phyloP scores from a whole-genome alignment of 1,284 basidiomycete species.

The Golubevia sp. region DNA sequence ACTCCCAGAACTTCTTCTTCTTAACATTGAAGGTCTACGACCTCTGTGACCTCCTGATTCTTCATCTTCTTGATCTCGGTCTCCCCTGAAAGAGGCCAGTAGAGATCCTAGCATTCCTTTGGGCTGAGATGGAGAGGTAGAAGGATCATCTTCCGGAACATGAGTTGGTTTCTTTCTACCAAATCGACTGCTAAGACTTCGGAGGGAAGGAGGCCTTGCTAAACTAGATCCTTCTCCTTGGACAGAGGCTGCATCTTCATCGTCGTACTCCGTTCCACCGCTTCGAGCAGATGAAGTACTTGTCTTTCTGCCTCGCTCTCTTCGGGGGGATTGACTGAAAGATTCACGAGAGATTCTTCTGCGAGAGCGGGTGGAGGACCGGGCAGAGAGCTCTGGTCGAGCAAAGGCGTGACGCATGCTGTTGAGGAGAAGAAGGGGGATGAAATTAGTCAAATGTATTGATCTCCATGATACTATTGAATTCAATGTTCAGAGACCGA shows the following conservation, averaged over 20 bases:
- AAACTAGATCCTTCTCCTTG: slow-evolving; percentile 22
- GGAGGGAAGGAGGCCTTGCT: slow-evolving; percentile 20
- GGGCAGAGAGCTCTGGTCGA: slow-evolving; percentile 32
- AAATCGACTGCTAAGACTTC: slow-evolving; percentile 7
- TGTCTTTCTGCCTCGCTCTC: slow-evolving; percentile 23
- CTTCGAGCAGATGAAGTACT: slow-evolving; percentile 23
- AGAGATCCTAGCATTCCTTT: slow-evolving; percentile 50
- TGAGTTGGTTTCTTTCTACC: slow-evolving; percentile 18
- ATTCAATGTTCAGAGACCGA: no score
- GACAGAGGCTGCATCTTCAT: slow-evolving; percentile 17
- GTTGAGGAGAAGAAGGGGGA: slow-evolving; percentile 25
- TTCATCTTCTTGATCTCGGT: slow-evolving; percentile 27
- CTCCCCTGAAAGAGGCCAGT: slow-evolving; percentile 45
- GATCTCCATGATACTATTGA: no score
- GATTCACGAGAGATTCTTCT: slow-evolving; percentile 42
- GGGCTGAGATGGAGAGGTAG: slow-evolving; percentile 27
- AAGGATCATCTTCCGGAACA: slow-evolving; percentile 13
- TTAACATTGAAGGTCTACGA: slow-evolving; percentile 28
- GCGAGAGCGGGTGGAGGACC: slow-evolving; percentile 35
- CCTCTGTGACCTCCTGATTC: slow-evolving; percentile 27
- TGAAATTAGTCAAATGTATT: no score
- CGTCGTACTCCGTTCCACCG: slow-evolving; percentile 2
- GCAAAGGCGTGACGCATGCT: slow-evolving; percentile 36
- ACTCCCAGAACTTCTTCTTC: slow-evolving; percentile 20
- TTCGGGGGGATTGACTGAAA: slow-evolving; percentile 20